Conservation (phyloP, 2,329 filamentous ascomycete genomes). For the Alternaria sp. region DNA sequence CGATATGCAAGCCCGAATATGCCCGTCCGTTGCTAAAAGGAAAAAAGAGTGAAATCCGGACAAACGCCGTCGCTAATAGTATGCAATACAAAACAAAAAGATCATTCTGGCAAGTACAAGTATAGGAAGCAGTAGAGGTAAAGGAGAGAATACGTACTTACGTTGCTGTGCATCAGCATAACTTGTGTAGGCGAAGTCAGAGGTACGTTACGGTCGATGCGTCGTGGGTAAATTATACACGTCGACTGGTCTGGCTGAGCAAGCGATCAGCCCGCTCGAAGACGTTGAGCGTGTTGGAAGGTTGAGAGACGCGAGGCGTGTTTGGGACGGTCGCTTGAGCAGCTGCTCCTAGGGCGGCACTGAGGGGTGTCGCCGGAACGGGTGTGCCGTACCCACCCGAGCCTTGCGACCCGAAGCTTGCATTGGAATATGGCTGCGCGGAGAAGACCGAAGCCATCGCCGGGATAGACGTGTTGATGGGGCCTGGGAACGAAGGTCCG, state of each 20-base stretch:
- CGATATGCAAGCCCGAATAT: slow-evolving; percentile 10
- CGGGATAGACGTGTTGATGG: slow-evolving; percentile 47
- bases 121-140: not conserved
- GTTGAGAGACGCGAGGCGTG: slow-evolving; percentile 38
- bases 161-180: not conserved
- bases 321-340: slow-evolving; percentile 89
- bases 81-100: slow-evolving; percentile 1
- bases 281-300: slow-evolving; percentile 40
- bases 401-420: slow-evolving; percentile 35
- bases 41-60: slow-evolving; percentile 18
- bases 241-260: slow-evolving; percentile 38
- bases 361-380: slow-evolving; percentile 85
- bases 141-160: not conserved
- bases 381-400: slow-evolving; percentile 59
- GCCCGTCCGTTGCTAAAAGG: not conserved
- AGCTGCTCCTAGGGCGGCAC: slow-evolving; percentile 85
- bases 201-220: not conserved
- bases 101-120: not conserved
- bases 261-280: slow-evolving; percentile 46
- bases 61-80: slow-evolving; percentile 18
- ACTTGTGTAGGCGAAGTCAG: not conserved
- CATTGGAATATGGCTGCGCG: slow-evolving; percentile 33
- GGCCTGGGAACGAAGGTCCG: slow-evolving; percentile 39
- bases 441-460: slow-evolving; percentile 38
- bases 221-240: slow-evolving; percentile 22